Conservation (phyloP, 768 basidiomycete species). For the Trametes cingulata region DNA sequence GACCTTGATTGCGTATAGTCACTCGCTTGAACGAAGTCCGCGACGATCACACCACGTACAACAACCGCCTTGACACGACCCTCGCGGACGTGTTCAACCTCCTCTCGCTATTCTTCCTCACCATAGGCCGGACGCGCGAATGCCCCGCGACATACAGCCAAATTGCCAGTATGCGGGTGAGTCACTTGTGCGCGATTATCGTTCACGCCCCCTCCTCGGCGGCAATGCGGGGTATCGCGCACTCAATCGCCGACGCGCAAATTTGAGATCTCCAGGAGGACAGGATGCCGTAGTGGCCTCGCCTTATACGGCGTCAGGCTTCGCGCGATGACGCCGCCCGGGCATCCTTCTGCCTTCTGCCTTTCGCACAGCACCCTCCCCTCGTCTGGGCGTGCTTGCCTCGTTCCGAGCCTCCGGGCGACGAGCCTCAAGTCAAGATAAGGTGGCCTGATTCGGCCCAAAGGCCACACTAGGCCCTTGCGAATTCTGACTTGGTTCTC, state of each 20-base stretch:
- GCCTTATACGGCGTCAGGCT: neutral
- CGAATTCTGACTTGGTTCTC: slow-evolving; percentile 10
- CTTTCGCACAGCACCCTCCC: slow-evolving; percentile 14
- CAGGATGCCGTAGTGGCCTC: slow-evolving; percentile 7
- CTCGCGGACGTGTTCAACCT: slow-evolving; percentile 95
- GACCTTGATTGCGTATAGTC: slow-evolving; percentile 46
- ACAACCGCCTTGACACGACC: slow-evolving; percentile 92
- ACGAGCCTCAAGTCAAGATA: slow-evolving; percentile 2
- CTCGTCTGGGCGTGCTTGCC: slow-evolving; percentile 8
- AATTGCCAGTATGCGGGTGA: slow-evolving; percentile 92
- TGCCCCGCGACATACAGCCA: slow-evolving; percentile 95
- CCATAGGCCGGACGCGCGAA: slow-evolving; percentile 94
- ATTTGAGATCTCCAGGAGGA: neutral
- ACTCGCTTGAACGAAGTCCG: slow-evolving; percentile 91
- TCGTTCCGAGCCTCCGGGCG: slow-evolving; percentile 18
- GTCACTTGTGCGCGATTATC: slow-evolving; percentile 37
- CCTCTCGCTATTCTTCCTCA: slow-evolving; percentile 95
- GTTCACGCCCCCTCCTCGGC: neutral
- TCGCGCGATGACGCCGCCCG: slow-evolving; percentile 3
- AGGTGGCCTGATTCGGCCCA: slow-evolving; percentile 6
- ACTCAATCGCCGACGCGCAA: slow-evolving; percentile 8
- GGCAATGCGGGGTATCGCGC: neutral
- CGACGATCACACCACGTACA: slow-evolving; percentile 70
- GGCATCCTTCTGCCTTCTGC: neutral
- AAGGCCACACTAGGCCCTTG: slow-evolving; percentile 10